Evolutionary conservation across 2,329 filamentous ascomycete species (phyloP).

Genomic region (Diaporthe aspalathi): DNA sequence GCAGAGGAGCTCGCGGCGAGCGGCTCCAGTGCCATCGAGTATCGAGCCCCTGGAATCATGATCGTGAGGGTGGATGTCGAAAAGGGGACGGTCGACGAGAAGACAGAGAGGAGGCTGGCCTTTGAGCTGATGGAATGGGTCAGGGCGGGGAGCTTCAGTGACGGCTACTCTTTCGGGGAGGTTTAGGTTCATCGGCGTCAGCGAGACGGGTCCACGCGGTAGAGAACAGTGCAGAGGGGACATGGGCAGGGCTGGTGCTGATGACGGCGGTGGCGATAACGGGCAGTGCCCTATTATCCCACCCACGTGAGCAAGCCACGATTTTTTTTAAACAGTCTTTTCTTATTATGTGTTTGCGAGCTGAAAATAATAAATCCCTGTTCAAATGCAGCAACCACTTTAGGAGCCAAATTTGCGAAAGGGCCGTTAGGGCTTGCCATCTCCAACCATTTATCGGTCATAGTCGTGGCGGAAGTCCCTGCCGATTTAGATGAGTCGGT

Average conservation of each 20-base stretch:
- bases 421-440: not conserved
- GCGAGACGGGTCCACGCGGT: too few species aligned
- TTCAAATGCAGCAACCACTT: not conserved
- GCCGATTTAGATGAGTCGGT: too few species aligned
- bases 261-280: constrained; percentile 10
- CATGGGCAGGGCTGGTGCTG: not conserved
- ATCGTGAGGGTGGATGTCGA: constrained; percentile 61
- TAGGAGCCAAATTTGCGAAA: not conserved
- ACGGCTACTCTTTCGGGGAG: constrained; percentile 40
- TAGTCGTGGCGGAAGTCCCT: too few species aligned
- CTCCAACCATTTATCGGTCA: too few species aligned
- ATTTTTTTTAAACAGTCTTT: constrained; percentile 2
- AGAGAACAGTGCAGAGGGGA: not conserved
- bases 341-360: constrained; percentile 4
- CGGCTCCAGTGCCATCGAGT: constrained; percentile 63
- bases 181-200: not conserved
- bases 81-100: constrained; percentile 68
- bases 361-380: not conserved
- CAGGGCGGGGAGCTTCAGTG: constrained; percentile 57
- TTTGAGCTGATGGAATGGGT: constrained; percentile 93
- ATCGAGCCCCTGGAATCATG: constrained; percentile 65
- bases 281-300: not conserved
- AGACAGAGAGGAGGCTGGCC: constrained; percentile 77
- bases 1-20: constrained; percentile 51
- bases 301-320: constrained; percentile 17